These are phyloP conservation scores for Pseudomonodictys pantanalensis DNA, from an alignment of 495 filamentous ascomycete species.

Conservation along the genomic window DNA sequence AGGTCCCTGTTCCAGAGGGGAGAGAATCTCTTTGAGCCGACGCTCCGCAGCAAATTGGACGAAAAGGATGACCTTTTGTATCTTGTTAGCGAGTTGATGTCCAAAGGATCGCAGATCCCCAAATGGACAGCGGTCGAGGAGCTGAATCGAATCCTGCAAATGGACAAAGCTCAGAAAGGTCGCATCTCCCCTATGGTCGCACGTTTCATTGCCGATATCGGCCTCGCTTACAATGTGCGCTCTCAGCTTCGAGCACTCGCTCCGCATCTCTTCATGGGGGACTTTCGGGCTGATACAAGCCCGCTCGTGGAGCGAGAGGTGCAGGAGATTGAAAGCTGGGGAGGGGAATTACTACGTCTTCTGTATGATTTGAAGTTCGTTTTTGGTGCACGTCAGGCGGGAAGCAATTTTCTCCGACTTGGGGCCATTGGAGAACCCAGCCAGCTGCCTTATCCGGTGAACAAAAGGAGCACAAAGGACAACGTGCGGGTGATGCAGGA, in stretches of 20 bases:
- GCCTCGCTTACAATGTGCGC: background rate
- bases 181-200: conserved; percentile 44
- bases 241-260: background rate
- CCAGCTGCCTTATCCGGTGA: conserved; percentile 49
- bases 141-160: conserved; percentile 45
- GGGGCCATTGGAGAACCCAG: background rate
- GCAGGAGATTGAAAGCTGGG: background rate
- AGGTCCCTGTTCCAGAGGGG: conserved; percentile 30
- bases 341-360: background rate
- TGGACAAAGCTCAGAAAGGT: conserved; percentile 37
- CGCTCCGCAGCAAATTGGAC: background rate
- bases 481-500: conserved; percentile 43
- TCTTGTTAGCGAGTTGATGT: conserved; percentile 9
- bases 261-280: background rate
- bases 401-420: background rate
- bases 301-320: background rate
- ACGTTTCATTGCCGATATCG: conserved; percentile 39
- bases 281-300: no score
- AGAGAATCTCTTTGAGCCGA: background rate
- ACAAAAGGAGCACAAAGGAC: conserved; percentile 48
- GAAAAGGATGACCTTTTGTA: background rate
- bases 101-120: conserved; percentile 12
- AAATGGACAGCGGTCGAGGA: conserved; percentile 46
- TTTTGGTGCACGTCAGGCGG: background rate
- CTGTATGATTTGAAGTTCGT: background rate